A percentile compares a stretch with the other conserved stretches of the same genome.
phyloP scores from a whole-genome alignment of 106 monocot genomes.

The Hemerocallis citrina region DNA sequence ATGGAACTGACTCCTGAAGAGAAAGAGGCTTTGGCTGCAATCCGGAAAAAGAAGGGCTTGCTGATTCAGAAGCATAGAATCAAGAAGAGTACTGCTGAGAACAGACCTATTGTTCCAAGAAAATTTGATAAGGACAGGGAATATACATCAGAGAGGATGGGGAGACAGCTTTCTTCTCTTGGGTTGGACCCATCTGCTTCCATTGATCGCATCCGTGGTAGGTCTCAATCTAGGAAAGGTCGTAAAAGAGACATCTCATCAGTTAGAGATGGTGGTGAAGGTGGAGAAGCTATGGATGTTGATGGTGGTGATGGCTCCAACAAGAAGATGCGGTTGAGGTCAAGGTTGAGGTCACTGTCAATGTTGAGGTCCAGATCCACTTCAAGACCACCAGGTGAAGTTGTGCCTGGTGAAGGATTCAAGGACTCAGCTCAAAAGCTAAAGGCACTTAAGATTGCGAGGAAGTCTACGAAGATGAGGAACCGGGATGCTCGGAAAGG shows the following conservation, averaged over 20 bases:
- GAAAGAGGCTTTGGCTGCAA: conserved; percentile 55
- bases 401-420: conserved; percentile 79
- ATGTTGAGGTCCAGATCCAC: conserved; percentile 26
- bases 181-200: conserved; percentile 65
- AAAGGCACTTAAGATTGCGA: conserved; percentile 63
- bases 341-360: conserved; percentile 24
- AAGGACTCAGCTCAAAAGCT: conserved; percentile 80
- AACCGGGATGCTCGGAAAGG: conserved; percentile 80
- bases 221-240: conserved; percentile 32
- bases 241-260: conserved; percentile 56
- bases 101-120: conserved; percentile 74
- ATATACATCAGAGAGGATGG: conserved; percentile 77
- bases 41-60: conserved; percentile 67
- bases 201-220: conserved; percentile 49
- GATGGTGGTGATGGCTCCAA: conserved; percentile 41
- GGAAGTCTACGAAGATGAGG: conserved; percentile 52
- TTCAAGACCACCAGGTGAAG: conserved; percentile 53
- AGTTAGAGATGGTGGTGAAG: conserved; percentile 23
- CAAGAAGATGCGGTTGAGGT: conserved; percentile 49
- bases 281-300: conserved; percentile 41
- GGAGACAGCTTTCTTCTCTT: conserved; percentile 56
- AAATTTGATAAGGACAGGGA: conserved; percentile 74
- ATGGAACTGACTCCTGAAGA: conserved; percentile 49
- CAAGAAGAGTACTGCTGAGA: conserved; percentile 92
- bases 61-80: conserved; percentile 78